Conservation (phyloP, 306 rosid species). For the Cercis canadensis region DNA sequence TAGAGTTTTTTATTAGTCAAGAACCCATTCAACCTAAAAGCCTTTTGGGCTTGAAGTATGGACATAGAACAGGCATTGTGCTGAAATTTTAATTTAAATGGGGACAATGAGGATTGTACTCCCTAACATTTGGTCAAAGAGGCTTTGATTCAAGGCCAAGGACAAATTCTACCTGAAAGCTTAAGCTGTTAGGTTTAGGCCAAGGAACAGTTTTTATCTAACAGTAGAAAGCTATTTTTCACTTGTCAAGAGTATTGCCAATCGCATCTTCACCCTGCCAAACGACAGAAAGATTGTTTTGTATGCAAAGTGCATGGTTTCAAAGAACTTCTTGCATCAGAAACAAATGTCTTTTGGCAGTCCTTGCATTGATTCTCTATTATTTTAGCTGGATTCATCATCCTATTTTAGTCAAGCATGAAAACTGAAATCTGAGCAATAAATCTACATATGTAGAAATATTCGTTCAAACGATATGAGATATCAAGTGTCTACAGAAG, state of each 20-base stretch:
- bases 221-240: not conserved
- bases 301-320: not conserved
- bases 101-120: too few species aligned
- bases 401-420: not conserved
- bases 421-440: slow-evolving; percentile 32
- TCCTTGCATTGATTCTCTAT: slow-evolving; percentile 35
- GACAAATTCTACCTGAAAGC: too few species aligned
- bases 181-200: too few species aligned
- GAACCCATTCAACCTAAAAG: too few species aligned
- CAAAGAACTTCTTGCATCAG: not conserved
- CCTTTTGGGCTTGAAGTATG: too few species aligned
- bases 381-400: slow-evolving; percentile 30
- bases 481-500: slow-evolving; percentile 81
- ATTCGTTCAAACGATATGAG: slow-evolving; percentile 88
- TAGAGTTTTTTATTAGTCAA: not conserved
- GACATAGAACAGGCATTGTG: too few species aligned
- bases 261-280: slow-evolving; percentile 13
- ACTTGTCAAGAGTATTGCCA: slow-evolving; percentile 2
- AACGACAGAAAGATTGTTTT: slow-evolving; percentile 11
- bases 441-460: slow-evolving; percentile 62
- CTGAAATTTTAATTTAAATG: too few species aligned
- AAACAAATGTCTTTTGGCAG: slow-evolving; percentile 21
- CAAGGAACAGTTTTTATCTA: too few species aligned
- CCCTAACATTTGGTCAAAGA: too few species aligned
- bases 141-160: too few species aligned